Base-by-base conservation (phyloP, 2,329 filamentous ascomycete genomes). In the Colletotrichum sublineola region DNA sequence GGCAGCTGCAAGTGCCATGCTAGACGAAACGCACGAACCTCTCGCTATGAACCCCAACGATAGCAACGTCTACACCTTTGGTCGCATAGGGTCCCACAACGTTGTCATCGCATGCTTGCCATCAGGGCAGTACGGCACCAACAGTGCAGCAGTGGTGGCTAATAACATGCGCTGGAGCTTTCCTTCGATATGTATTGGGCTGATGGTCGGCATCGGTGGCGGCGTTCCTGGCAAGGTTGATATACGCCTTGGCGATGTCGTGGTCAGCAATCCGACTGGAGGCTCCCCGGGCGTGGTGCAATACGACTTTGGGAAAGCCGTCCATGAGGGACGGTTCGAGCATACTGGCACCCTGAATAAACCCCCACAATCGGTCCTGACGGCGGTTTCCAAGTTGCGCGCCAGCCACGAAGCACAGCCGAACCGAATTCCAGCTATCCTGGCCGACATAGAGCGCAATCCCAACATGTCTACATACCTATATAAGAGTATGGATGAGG, bases 121-220 rank as follows among this genome's bases (percentile, higher is more conserved):
- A 0, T 68, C 75, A 0, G 65, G 73, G 1, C 44, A 63, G 20
- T 73, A 74, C 3, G 72, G 64, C 0, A 72, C 36, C 1, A 52
- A 40, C 5, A 63, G 24, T 0, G 68, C 72, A 0, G 65, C 68
- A 0, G 3, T 66, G 0, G 71, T 75, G 0, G 71, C 71, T 0
- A 76, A 63, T 14, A 73, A 77, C 38, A 68, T 77, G 67, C 62
- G 18, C 0, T 63, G 71, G 12, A 77, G 71, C 5, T 77, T 77
- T 12, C 63, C 67, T 0, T 63, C 40, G 0, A 65, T 75, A 2
- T 36, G 8, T 0, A 42, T 74, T 11, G 46, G 71, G 7, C 55
- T 77, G 12, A 75, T 79, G 62, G 79, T 80, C 15, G 79, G 79
- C 0, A 79, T 80, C 1, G 79, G 79, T 2, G 78, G 78, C 11